Evolutionary conservation across 306 rosid genomes (phyloP).

Genomic region (Malus fusca): DNA sequence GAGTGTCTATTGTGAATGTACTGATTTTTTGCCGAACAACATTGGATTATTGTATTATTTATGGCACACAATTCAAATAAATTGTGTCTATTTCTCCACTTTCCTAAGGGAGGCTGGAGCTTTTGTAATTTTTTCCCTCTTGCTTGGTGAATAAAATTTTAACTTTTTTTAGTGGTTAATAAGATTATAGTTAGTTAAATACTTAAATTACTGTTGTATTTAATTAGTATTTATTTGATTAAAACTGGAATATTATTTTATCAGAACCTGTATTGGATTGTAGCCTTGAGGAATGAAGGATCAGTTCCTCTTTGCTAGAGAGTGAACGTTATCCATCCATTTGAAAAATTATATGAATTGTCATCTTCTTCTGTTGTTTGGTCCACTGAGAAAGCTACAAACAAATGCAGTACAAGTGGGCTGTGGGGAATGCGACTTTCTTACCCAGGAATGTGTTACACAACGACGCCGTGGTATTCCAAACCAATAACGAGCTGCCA

Average conservation of each 20-base stretch:
- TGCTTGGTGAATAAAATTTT: neutral
- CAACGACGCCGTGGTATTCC: too few relatives aligned
- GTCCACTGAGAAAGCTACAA: neutral
- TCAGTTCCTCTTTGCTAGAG: neutral
- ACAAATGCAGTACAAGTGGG: neutral
- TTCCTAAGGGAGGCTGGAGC: neutral
- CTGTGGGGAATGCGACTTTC: neutral
- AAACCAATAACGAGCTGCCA: too few relatives aligned
- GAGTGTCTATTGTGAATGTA: neutral
- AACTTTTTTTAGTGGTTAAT: neutral
- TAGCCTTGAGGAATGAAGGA: neutral
- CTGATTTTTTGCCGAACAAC: neutral
- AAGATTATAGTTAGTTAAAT: too few relatives aligned
- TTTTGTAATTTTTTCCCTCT: neutral
- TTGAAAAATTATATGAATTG: neutral
- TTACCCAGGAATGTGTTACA: too few relatives aligned
- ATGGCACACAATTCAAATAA: neutral
- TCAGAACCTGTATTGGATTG: neutral
- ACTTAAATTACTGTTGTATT: too few relatives aligned
- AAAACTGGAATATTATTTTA: neutral
- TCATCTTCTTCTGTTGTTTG: neutral
- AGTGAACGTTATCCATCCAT: neutral
- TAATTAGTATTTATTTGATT: neutral
- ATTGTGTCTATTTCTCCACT: neutral
- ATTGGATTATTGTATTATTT: neutral